Conservation (phyloP, 768 basidiomycete genomes). For the Boletus rubroflammeus region DNA sequence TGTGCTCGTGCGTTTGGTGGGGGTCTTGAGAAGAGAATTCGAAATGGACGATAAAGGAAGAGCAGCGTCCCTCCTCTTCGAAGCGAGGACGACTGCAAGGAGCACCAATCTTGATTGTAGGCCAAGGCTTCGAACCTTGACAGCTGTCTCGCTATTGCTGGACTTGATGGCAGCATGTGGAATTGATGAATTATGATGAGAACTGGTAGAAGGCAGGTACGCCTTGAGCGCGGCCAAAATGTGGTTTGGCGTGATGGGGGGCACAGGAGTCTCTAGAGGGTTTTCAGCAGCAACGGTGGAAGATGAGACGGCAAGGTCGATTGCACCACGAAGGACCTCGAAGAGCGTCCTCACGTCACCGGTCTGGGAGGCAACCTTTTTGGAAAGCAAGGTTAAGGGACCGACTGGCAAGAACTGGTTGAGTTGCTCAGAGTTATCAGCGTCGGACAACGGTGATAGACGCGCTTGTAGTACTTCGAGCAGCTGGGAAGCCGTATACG, state of each 20-base stretch:
- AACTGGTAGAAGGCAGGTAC: conserved; percentile 46
- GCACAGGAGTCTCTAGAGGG: conserved; percentile 34
- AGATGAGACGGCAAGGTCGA: conserved; percentile 58
- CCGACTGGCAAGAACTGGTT: conserved; percentile 61
- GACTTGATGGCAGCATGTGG: conserved; percentile 22
- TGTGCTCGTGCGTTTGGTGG: conserved; percentile 51
- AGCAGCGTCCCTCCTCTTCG: conserved; percentile 56
- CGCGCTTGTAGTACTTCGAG: conserved; percentile 65
- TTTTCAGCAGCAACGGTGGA: conserved; percentile 16
- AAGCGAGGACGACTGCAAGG: conserved; percentile 59
- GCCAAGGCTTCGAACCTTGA: conserved; percentile 65
- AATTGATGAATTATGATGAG: conserved; percentile 7
- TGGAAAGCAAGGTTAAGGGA: conserved; percentile 66
- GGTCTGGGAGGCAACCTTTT: conserved; percentile 77
- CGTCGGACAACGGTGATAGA: conserved; percentile 48
- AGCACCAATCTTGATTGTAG: conserved; percentile 73
- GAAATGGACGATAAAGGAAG: conserved; percentile 46
- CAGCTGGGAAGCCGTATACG: conserved; percentile 72
- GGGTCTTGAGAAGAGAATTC: conserved; percentile 34
- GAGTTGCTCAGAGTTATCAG: conserved; percentile 27
- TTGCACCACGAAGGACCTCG: conserved; percentile 75
- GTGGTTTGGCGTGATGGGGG: conserved; percentile 58
- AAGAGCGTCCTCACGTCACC: conserved; percentile 82
- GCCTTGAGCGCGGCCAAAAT: conserved; percentile 74
- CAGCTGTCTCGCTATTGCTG: conserved; percentile 56